Conservation (phyloP, 441 rosid species). For the Populus hybrid region DNA sequence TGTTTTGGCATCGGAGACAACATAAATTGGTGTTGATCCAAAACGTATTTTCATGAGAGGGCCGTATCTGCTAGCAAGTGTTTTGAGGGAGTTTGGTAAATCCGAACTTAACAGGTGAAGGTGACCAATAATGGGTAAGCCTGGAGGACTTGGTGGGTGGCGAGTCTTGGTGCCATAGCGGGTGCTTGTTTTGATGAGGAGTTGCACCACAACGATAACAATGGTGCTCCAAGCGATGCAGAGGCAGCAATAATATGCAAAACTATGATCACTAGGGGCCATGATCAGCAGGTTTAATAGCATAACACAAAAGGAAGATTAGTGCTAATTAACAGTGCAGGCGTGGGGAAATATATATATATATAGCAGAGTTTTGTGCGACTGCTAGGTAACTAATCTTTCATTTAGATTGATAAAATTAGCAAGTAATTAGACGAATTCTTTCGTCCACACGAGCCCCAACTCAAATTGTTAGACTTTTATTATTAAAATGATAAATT, state of each 20-base stretch:
- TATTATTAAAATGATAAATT: too few species aligned
- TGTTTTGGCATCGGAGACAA: slow-evolving; percentile 41
- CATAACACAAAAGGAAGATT: not conserved
- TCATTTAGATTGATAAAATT: too few species aligned
- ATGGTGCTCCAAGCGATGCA: not conserved
- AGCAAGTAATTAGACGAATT: not conserved
- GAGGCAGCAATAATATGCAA: not conserved
- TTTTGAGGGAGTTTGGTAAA: slow-evolving; percentile 48
- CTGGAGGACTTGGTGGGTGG: slow-evolving; percentile 52
- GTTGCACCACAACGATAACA: not conserved
- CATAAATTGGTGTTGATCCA: slow-evolving; percentile 31
- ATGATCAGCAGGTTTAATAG: not conserved
- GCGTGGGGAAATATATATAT: not conserved
- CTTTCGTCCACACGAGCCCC: too few species aligned
- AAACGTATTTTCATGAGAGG: slow-evolving; percentile 50
- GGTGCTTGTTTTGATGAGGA: not conserved
- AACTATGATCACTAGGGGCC: not conserved
- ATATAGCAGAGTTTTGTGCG: too few species aligned
- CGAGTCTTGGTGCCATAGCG: not conserved
- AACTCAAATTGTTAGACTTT: too few species aligned
- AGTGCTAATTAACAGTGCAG: not conserved
- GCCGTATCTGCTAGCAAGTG: slow-evolving; percentile 42
- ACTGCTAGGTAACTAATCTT: too few species aligned
- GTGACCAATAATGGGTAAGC: slow-evolving; percentile 58
- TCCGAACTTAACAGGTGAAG: slow-evolving; percentile 44